Base-by-base conservation (phyloP, 2,329 filamentous ascomycete genomes). In the Chrysoporthe deuterocubensis region DNA sequence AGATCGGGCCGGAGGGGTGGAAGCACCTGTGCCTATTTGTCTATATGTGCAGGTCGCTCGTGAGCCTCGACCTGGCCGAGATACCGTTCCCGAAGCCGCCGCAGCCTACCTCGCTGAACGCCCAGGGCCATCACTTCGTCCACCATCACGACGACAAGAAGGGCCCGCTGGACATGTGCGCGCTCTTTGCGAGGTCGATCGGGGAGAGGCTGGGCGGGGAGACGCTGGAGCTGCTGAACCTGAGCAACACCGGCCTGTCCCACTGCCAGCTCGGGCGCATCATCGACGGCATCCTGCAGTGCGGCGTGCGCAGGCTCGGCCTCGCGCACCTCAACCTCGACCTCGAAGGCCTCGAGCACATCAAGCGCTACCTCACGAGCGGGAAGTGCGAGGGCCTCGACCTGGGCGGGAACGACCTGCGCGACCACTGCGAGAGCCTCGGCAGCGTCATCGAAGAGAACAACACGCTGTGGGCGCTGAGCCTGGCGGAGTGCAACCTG, bases 11-110 rank as follows among this genome's bases (percentile, higher is more conserved):
- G 0, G 91, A 96, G 71, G 96, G 95, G 18, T 99, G 96, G 96
- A 94, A 91, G 74, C 89, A 98, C 76, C 89, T 98, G 67, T 91
- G 91, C 52, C 82, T 97, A 7, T 99, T 98, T 76, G 84, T 97
- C 64, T 93, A 97, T 79, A 90, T 97, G 82, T 97, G 93, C 73
- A 90, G 89, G 70, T 94, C 94, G 0, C 83, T 99, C 66, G 94
- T 94, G 77, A 91, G 87, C 6, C 86, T 98, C 34, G 96, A 99
- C 77, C 78, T 98, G 40, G 97, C 94, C 0, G 91, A 92, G 74
- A 90, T 97, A 68, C 87, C 88, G 2, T 95, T 98, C 71, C 94
- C 93, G 1, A 74, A 71, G 6, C 70, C 73, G 18, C 69, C 73
- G 13, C 73, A 72, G 14, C 71, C 72, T 14, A 65, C 73, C 14